Percentiles rank a stretch among this genome's conserved stretches.
These are phyloP conservation scores for Chlamydomonas incerta DNA, from an alignment of 139 green algal species.

Conservation along the genomic window DNA sequence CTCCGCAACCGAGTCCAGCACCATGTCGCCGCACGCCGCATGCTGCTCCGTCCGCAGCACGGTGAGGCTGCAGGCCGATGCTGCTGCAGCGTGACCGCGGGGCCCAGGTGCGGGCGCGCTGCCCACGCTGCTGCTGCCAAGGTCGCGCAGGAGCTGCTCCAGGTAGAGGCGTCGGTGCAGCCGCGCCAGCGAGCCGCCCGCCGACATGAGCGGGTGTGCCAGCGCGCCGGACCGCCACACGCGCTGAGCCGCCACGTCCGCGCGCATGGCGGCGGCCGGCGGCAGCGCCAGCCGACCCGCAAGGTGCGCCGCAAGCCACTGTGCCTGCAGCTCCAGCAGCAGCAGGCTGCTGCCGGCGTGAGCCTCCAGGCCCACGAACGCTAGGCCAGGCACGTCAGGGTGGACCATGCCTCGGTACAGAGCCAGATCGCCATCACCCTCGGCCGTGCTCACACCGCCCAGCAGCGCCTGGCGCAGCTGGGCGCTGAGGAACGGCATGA, in stretches of 20 bases:
- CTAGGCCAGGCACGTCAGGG: slow-evolving; percentile 21
- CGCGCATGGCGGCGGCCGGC: not conserved
- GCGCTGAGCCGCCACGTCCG: not conserved
- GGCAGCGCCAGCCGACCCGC: not conserved
- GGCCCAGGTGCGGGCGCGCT: too few relatives aligned
- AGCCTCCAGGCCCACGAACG: slow-evolving; percentile 14
- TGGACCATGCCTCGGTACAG: slow-evolving; percentile 20
- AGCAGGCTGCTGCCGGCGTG: not conserved
- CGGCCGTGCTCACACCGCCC: not conserved
- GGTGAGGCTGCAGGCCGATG: too few relatives aligned
- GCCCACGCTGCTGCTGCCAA: not conserved
- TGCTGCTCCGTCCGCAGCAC: too few relatives aligned
- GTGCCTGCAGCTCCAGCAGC: slow-evolving; percentile 28
- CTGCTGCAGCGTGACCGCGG: too few relatives aligned
- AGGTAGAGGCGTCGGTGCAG: not conserved
- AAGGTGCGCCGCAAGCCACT: slow-evolving; percentile 32
- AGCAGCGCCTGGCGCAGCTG: not conserved
- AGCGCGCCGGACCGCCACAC: slow-evolving; percentile 5
- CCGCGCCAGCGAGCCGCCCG: not conserved
- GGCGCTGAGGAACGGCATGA: slow-evolving; percentile 28
- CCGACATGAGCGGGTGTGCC: not conserved
- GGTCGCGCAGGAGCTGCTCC: slow-evolving; percentile 4
- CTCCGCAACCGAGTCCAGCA: too few relatives aligned
- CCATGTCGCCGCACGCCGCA: too few relatives aligned
- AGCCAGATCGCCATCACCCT: not conserved